A percentile compares a stretch with the other conserved stretches of the same genome.
Conservation (phyloP, 129 eudicot species). For the Escallonia herrerae region DNA sequence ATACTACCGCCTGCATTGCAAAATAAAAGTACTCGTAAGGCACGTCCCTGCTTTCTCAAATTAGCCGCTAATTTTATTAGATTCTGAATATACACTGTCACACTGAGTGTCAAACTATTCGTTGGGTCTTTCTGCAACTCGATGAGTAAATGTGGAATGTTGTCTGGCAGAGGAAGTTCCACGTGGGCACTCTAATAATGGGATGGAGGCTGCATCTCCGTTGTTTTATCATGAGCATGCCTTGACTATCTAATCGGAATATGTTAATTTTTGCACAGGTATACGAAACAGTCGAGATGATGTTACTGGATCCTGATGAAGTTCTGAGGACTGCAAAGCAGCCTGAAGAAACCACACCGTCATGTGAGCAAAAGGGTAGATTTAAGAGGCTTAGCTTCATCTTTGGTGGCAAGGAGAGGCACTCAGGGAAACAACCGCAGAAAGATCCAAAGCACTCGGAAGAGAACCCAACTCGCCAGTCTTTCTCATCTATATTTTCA, state of each 20-base stretch:
- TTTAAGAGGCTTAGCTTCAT: constrained; percentile 62
- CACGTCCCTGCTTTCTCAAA: too few species aligned
- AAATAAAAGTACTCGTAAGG: too few species aligned
- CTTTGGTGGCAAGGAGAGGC: constrained; percentile 61
- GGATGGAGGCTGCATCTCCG: too few species aligned
- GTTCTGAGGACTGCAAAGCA: constrained; percentile 40
- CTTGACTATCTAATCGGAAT: neutral
- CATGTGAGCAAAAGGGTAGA: constrained; percentile 52
- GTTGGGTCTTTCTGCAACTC: too few species aligned
- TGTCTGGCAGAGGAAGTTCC: too few species aligned
- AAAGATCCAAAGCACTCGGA: constrained; percentile 37
- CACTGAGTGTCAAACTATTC: too few species aligned
- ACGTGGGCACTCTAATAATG: too few species aligned
- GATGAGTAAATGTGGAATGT: too few species aligned
- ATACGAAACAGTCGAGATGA: constrained; percentile 77
- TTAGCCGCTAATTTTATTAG: too few species aligned
- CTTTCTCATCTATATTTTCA: constrained; percentile 64
- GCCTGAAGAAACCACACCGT: constrained; percentile 45
- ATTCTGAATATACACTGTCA: too few species aligned
- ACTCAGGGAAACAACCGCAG: constrained; percentile 36
- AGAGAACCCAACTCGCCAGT: constrained; percentile 51
- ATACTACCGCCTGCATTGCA: too few species aligned
- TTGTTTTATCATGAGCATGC: neutral
- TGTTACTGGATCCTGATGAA: constrained; percentile 71
- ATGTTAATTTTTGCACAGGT: constrained; percentile 39